These are phyloP conservation scores for Aspergillus cavernicola DNA, from an alignment of 495 filamentous ascomycete species.

Conservation along the genomic window DNA sequence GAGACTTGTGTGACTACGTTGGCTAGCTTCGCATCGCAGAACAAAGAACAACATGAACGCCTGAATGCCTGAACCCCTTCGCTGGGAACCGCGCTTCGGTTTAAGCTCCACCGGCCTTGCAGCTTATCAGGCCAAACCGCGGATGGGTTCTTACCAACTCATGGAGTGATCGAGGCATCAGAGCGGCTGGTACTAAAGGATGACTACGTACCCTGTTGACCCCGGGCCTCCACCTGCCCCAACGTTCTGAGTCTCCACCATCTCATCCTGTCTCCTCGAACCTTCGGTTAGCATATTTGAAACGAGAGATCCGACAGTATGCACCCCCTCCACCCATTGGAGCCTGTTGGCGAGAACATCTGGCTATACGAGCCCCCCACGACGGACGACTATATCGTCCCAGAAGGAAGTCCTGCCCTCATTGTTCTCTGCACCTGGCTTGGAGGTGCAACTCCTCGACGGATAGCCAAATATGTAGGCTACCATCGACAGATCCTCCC, in stretches of 20 bases:
- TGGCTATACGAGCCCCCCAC: slow-evolving; percentile 19
- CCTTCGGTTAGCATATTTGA: not conserved
- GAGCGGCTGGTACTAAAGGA: not conserved
- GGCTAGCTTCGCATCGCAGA: no score
- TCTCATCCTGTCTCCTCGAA: not conserved
- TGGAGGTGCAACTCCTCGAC: slow-evolving; percentile 26
- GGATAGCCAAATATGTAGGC: slow-evolving; percentile 27
- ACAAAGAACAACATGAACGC: no score
- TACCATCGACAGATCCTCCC: slow-evolving; percentile 22
- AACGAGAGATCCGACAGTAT: not conserved
- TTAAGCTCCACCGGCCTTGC: not conserved
- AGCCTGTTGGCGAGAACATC: slow-evolving; percentile 14
- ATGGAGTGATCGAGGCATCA: not conserved
- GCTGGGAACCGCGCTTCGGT: not conserved
- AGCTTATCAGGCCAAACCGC: not conserved
- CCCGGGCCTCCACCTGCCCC: not conserved
- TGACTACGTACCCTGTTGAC: not conserved
- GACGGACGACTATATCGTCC: not conserved
- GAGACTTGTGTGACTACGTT: not conserved
- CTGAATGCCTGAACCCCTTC: not conserved
- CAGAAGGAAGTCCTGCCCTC: slow-evolving; percentile 13
- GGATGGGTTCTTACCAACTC: not conserved
- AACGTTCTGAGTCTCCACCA: not conserved
- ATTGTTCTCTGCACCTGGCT: slow-evolving; percentile 30
- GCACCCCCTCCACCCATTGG: not conserved